Evolutionary conservation across 2,329 filamentous ascomycete genomes (phyloP).

Genomic region (Sporothrix mexicana): DNA sequence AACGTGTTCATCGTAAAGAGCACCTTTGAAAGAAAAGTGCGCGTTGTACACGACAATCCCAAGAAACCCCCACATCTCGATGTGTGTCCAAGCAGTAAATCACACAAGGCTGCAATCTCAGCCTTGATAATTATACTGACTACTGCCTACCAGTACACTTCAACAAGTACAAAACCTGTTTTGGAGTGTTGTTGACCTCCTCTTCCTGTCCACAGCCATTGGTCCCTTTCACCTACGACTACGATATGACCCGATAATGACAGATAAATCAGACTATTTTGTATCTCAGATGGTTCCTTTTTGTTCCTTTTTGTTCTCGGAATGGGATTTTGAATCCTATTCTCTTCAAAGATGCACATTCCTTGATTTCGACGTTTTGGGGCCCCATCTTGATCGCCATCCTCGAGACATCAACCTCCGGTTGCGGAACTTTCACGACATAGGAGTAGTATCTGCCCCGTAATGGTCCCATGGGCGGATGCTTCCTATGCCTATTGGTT

Average conservation of each 20-base stretch:
- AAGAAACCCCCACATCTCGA: not conserved
- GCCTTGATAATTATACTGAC: not conserved
- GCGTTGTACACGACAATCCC: not conserved
- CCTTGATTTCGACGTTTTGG: not conserved
- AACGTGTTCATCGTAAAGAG: not conserved
- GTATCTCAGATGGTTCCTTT: no score
- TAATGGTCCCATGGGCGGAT: not conserved
- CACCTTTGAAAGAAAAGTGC: no score
- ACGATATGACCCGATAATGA: slow-evolving; percentile 8
- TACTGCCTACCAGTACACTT: not conserved
- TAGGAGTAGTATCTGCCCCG: not conserved
- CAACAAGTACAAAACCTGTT: not conserved
- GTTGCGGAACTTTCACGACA: not conserved
- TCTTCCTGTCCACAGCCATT: not conserved
- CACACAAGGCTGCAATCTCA: not conserved
- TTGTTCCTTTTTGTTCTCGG: not conserved
- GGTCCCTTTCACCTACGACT: not conserved
- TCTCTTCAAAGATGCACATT: not conserved
- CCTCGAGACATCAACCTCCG: not conserved
- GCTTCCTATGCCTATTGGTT: not conserved
- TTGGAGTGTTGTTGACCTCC: not conserved
- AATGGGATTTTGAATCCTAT: not conserved
- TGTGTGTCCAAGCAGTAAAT: not conserved
- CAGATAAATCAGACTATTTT: not conserved
- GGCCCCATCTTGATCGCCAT: not conserved